Evolutionary conservation across 768 basidiomycete species (phyloP), one percentile per base, ranked within the genome.

Genomic region (Tremella fuciformis): DNA sequence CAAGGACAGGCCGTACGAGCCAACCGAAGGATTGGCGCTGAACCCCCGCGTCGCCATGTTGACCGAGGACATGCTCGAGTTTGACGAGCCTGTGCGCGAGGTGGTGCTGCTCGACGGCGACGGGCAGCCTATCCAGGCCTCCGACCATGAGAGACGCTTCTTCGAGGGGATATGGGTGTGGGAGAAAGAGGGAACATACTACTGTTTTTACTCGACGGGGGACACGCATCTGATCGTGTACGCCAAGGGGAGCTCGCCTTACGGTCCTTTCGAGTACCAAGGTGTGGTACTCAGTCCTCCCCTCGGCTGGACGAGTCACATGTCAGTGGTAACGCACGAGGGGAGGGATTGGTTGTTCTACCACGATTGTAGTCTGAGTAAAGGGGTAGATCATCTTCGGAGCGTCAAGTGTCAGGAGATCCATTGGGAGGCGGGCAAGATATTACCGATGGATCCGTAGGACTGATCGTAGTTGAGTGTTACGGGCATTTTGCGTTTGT

Each of bases 141-240:
- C 64, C 50, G 66, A 67, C 21, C 66, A 67, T 55, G 63, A 64
- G 13, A 42, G 60, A 22, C 59, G 66, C 4, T 67, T 67, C 66
- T 67, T 67, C 55, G 66, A 67, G 47, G 66, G 63, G 25, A 49
- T 60, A 25, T 67, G 66, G 66, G 50, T 67, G 52, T 63, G 64
- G 51, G 64, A 67, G 41, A 22, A 51, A 6, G 49, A 60, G 24
- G 66, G 56, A 4, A 44, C 29, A 3, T 67, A 67, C 55, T 67
- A 67, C 57, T 67, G 64, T 41, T 64, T 60, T 3, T 67, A 67
- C 55, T 67, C 66, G 18, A 67, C 66, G 19, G 66, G 66, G 6
- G 66, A 67, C 41, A 53, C 66, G 22, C 66, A 67, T 49, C 64
- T 38, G 24, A 61, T 67, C 54, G 63, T 55, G 11, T 67, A 67